Base-by-base conservation (phyloP, 768 basidiomycete genomes). In the Trametes punicea region DNA sequence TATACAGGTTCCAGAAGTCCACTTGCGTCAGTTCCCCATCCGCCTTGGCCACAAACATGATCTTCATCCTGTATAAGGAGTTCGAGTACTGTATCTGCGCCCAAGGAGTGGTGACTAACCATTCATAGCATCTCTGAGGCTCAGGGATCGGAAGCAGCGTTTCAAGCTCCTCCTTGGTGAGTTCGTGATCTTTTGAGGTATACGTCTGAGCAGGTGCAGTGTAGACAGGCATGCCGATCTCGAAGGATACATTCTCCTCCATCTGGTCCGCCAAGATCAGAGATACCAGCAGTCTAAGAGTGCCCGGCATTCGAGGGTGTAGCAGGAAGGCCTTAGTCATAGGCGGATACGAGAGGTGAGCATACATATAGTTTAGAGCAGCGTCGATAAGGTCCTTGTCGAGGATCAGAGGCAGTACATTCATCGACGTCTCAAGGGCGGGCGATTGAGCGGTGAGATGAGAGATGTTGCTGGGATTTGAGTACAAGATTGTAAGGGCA, bases 1-100 rank as follows among this genome's bases (percentile, higher is more conserved):
- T 87, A 73, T 99, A 99, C 11, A 94, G 78, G 54, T 83, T 92
- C 95, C 96, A 99, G 65, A 99, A 92, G 52, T 91, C 87, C 30
- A 96, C 93, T 70, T 98, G 97, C 0, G 92, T 93, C 42, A 98
- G 74, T 65, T 94, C 90, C 4, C 88, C 83, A 3, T 88, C 84
- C 1, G 85, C 70, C 57, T 86, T 85, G 16, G 85, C 76, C 15
- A 87, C 78, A 64, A 95, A 98, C 78, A 92, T 88, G n/a, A 78
- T 71, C 66, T 83, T 85, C 90, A 99, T 96, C 96, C 96, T 67
- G 46, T 16, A 41, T 15, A 41, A 26, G 20, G 31, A 40, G 39
- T 49, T 29, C n/a, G n/a, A 26, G 31, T 8, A 6, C 42, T 4
- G 27, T 8, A 44, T 11, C 45, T 29, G 2, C 8, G 20, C 1